Percentiles rank a stretch among this genome's conserved stretches.
phyloP scores from a whole-genome alignment of 1,139 yeast species.

The Zygosaccharomyces pseudobailii region DNA sequence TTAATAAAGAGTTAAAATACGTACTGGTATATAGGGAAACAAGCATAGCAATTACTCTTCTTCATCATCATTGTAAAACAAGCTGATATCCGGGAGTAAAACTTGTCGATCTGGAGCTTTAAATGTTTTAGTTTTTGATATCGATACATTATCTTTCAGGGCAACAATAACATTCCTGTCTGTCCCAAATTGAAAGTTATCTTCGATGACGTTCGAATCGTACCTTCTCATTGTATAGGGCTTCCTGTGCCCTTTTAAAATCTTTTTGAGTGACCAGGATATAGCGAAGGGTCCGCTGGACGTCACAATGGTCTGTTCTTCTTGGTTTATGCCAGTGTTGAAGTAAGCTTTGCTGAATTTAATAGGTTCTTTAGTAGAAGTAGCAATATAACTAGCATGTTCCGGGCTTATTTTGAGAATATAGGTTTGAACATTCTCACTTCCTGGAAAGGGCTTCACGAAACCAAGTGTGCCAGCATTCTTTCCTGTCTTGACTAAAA shows the following conservation, averaged over 20 bases:
- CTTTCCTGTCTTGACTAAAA: slow-evolving; percentile 55
- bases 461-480: slow-evolving; percentile 63
- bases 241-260: slow-evolving; percentile 49
- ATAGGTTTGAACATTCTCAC: slow-evolving; percentile 64
- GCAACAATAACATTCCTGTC: slow-evolving; percentile 68
- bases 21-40: neutral
- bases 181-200: slow-evolving; percentile 72
- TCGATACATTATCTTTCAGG: slow-evolving; percentile 63
- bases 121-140: slow-evolving; percentile 55
- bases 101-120: slow-evolving; percentile 48
- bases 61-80: slow-evolving; percentile 10
- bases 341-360: slow-evolving; percentile 70
- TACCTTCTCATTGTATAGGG: slow-evolving; percentile 65
- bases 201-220: slow-evolving; percentile 61
- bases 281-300: slow-evolving; percentile 78
- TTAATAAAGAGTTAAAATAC: neutral
- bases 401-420: slow-evolving; percentile 66
- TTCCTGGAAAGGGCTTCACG: slow-evolving; percentile 57
- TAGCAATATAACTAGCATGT: slow-evolving; percentile 61
- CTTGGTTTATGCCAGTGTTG: slow-evolving; percentile 58
- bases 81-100: slow-evolving; percentile 10
- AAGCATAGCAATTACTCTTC: neutral
- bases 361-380: slow-evolving; percentile 47
- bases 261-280: slow-evolving; percentile 68
- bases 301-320: slow-evolving; percentile 69